These are phyloP conservation scores for Mycena haematopus DNA, from an alignment of 768 basidiomycete genomes.

Conservation along the genomic window DNA sequence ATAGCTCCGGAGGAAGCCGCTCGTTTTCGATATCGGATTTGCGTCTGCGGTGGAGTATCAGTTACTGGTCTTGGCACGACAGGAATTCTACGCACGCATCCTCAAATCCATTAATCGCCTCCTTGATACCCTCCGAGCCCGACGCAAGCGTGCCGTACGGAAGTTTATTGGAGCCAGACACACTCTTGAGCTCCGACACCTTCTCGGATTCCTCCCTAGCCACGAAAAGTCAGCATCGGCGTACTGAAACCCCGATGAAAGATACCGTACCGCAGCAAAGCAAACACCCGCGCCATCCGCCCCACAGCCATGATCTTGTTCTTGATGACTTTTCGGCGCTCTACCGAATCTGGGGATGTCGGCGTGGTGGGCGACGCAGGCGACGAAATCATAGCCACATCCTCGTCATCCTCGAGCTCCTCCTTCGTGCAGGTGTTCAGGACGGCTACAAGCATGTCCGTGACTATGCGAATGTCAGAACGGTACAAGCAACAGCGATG, in stretches of 20 bases:
- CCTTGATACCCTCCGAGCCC: conserved; percentile 93
- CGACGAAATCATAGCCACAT: conserved; percentile 44
- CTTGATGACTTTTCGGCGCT: conserved; percentile 92
- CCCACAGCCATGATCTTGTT: conserved; percentile 99
- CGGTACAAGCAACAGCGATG: background rate
- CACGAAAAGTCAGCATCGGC: background rate
- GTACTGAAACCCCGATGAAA: background rate
- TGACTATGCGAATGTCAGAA: conserved; percentile 60
- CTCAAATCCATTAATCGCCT: conserved; percentile 91
- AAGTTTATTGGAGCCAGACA: conserved; percentile 77
- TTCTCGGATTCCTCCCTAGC: conserved; percentile 95
- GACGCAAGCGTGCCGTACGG: conserved; percentile 86
- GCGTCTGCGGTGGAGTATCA: conserved; percentile 56
- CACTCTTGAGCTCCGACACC: conserved; percentile 94
- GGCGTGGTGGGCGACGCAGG: conserved; percentile 48
- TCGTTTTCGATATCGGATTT: conserved; percentile 99
- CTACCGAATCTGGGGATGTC: conserved; percentile 57
- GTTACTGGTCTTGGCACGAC: background rate
- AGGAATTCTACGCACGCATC: conserved; percentile 78
- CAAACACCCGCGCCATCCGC: conserved; percentile 94
- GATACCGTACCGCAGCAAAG: conserved; percentile 84
- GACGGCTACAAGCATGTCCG: conserved; percentile 97
- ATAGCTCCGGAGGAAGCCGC: conserved; percentile 93
- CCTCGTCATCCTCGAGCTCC: conserved; percentile 89
- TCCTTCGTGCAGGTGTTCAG: conserved; percentile 96